Percentiles rank a stretch among this genome's conserved stretches.
Evolutionary conservation across 768 basidiomycete genomes (phyloP).

Genomic region (Butyriboletus loyo): DNA sequence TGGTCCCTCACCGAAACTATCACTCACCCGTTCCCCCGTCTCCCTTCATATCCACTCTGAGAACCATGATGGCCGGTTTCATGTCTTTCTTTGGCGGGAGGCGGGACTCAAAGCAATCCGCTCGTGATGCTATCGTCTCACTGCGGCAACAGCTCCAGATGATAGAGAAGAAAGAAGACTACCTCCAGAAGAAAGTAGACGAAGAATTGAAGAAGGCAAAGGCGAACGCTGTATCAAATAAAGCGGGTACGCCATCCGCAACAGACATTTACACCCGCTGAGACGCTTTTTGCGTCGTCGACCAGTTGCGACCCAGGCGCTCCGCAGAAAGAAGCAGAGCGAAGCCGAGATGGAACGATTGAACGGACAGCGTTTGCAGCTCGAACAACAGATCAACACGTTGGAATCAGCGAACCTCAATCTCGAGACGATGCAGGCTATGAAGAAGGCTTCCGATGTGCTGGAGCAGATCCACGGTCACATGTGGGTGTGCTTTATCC

Average conservation of each 20-base stretch:
- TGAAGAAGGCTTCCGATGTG: constrained; percentile 93
- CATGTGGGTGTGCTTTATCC: constrained; percentile 56
- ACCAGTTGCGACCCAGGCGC: constrained; percentile 83
- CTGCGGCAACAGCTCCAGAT: constrained; percentile 92
- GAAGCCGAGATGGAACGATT: constrained; percentile 86
- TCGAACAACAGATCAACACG: constrained; percentile 96
- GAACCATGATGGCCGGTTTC: constrained; percentile 65
- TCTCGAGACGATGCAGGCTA: constrained; percentile 93
- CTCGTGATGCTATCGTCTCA: constrained; percentile 90
- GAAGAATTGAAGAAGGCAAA: constrained; percentile 91
- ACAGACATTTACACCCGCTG: background rate
- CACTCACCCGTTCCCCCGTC: constrained; percentile 3
- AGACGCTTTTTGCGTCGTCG: constrained; percentile 7
- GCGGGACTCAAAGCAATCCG: constrained; percentile 77
- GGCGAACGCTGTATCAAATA: constrained; percentile 91
- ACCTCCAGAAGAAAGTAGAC: constrained; percentile 93
- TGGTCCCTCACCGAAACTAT: constrained; percentile 10
- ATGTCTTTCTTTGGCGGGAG: constrained; percentile 90
- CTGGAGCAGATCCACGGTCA: constrained; percentile 86
- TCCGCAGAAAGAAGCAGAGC: constrained; percentile 89
- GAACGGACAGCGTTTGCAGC: constrained; percentile 80
- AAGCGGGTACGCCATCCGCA: constrained; percentile 61
- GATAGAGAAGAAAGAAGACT: constrained; percentile 99
- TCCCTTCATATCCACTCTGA: background rate
- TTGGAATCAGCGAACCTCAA: constrained; percentile 97